phyloP scores from a whole-genome alignment of 2,329 filamentous ascomycete species.

The Fusarium subtropicale region DNA sequence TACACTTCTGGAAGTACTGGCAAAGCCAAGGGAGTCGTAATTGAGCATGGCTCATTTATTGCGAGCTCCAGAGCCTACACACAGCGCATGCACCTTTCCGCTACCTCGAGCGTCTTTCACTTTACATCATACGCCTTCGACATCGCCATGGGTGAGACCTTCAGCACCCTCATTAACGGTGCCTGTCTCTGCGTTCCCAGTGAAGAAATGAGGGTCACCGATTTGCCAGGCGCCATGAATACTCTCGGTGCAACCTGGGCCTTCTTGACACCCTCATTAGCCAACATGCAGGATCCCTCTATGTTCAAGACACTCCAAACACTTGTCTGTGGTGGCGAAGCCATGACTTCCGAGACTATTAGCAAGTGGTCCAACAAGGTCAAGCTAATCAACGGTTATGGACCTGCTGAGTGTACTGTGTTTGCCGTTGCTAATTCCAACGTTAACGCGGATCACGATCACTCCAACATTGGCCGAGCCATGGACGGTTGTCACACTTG shows the following conservation, averaged over 20 bases:
- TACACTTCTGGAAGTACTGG: conserved; percentile 46
- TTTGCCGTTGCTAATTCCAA: conserved; percentile 23
- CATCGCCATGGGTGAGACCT: conserved; percentile 37
- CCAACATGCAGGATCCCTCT: conserved; percentile 38
- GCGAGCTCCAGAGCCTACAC: conserved; percentile 24
- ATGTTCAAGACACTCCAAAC: conserved; percentile 27
- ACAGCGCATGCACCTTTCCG: conserved; percentile 16
- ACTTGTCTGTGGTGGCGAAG: conserved; percentile 40
- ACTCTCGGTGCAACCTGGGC: conserved; percentile 31
- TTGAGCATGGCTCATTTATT: conserved; percentile 35
- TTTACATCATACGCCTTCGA: conserved; percentile 46
- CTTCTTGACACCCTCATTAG: conserved; percentile 44
- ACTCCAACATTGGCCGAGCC: conserved; percentile 19
- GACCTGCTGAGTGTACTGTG: conserved; percentile 38
- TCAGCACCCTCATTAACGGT: conserved; percentile 22
- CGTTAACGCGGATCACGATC: not conserved
- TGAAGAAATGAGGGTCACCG: conserved; percentile 37
- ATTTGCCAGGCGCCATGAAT: conserved; percentile 34
- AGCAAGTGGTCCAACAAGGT: conserved; percentile 33
- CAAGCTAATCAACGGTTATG: conserved; percentile 42
- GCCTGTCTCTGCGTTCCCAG: conserved; percentile 43
- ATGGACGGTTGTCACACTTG: conserved; percentile 20
- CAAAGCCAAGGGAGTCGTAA: conserved; percentile 41
- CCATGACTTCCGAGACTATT: conserved; percentile 29
- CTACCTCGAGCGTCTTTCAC: conserved; percentile 31